Percentiles rank a stretch among this genome's conserved stretches.
phyloP scores from a whole-genome alignment of 257 asterid genomes.

The Dorcoceras hygrometricum region DNA sequence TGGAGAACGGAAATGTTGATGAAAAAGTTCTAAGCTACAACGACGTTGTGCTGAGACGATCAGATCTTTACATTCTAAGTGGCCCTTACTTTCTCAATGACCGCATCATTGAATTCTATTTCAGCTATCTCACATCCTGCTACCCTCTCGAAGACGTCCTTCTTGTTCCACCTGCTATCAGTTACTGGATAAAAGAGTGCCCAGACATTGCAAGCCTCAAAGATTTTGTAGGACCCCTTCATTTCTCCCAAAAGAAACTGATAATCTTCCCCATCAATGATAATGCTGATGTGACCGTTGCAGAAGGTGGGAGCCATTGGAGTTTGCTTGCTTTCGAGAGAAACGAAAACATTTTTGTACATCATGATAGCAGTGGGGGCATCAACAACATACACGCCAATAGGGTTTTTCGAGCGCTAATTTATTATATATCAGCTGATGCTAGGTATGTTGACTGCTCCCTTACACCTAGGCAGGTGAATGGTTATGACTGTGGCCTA shows the following conservation, averaged over 20 bases:
- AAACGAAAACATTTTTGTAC: slow-evolving; percentile 51
- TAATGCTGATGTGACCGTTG: slow-evolving; percentile 50
- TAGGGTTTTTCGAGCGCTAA: slow-evolving; percentile 41
- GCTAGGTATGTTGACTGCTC: slow-evolving; percentile 42
- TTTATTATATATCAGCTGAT: slow-evolving; percentile 23
- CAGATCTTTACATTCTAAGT: slow-evolving; percentile 64
- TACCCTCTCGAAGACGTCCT: slow-evolving; percentile 54
- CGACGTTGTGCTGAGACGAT: slow-evolving; percentile 67
- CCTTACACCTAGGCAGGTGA: slow-evolving; percentile 44
- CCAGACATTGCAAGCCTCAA: slow-evolving; percentile 43
- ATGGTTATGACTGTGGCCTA: slow-evolving; percentile 80
- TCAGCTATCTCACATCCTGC: slow-evolving; percentile 55
- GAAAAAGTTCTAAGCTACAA: slow-evolving; percentile 75
- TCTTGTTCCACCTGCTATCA: slow-evolving; percentile 67
- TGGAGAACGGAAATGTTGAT: slow-evolving; percentile 36
- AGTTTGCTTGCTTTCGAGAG: slow-evolving; percentile 67
- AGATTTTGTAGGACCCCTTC: slow-evolving; percentile 67
- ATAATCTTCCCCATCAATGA: slow-evolving; percentile 76
- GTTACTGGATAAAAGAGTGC: slow-evolving; percentile 88
- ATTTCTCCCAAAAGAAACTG: slow-evolving; percentile 47
- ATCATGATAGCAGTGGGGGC: slow-evolving; percentile 62
- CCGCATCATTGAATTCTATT: slow-evolving; percentile 79
- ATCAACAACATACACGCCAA: slow-evolving; percentile 41
- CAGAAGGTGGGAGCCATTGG: slow-evolving; percentile 87
- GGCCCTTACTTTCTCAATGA: slow-evolving; percentile 78